Evolutionary conservation across 163 green algal genomes (phyloP).

Genomic region (Chlamydomonas reinhardtii): DNA sequence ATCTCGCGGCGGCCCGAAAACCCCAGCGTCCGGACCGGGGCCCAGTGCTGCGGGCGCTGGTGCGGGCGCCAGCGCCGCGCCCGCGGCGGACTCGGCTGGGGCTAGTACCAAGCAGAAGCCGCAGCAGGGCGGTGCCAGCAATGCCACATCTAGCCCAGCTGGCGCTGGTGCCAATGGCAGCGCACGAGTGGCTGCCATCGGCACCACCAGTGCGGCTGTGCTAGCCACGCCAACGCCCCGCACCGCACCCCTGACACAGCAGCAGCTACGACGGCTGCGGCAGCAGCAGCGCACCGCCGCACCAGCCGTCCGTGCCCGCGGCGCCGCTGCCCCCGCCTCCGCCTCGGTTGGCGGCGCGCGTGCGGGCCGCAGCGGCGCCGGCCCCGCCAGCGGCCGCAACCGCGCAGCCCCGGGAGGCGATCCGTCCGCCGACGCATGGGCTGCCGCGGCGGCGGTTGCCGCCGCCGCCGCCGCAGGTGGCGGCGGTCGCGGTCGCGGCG

Average conservation of each 20-base stretch:
- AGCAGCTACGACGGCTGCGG: conserved; percentile 37
- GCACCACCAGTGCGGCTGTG: conserved; percentile 34
- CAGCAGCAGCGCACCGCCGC: conserved; percentile 12
- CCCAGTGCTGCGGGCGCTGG: neutral
- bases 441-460: neutral
- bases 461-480: neutral
- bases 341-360: neutral
- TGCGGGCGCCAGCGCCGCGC: no score
- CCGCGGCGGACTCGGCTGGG: no score
- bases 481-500: neutral
- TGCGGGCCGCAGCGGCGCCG: neutral
- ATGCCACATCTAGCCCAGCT: neutral
- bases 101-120: neutral
- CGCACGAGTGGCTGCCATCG: neutral
- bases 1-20: no score
- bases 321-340: neutral
- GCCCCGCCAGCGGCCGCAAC: neutral
- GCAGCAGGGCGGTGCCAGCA: neutral
- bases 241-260: conserved; percentile 16
- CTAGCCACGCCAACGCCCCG: neutral
- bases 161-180: neutral
- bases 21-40: neutral
- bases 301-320: neutral
- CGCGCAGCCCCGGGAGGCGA: neutral
- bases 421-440: neutral